A percentile compares a stretch with the other conserved stretches of the same genome.
Conservation (phyloP, 1,284 basidiomycete species). For the Ustilago loliicola region DNA sequence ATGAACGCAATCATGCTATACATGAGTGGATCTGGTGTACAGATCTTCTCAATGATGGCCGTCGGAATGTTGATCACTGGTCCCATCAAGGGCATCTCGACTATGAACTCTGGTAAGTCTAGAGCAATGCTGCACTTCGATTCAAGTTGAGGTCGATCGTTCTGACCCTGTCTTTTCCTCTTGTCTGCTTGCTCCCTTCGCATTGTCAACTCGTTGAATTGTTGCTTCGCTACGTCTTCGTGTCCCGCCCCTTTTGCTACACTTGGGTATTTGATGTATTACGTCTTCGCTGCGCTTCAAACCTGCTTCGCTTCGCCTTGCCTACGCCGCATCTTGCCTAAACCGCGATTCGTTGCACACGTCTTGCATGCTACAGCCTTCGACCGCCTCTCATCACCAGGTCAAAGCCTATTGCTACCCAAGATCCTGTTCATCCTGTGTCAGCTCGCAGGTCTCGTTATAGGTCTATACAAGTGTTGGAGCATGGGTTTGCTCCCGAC, state of each 20-base stretch:
- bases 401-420: constrained; percentile 59
- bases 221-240: too few species aligned
- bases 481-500: constrained; percentile 69
- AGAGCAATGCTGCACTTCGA: too few species aligned
- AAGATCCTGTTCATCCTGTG: constrained; percentile 61
- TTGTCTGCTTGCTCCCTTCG: too few species aligned
- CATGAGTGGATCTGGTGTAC: constrained; percentile 67
- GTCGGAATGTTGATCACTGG: constrained; percentile 67
- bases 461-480: constrained; percentile 69
- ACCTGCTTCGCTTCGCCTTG: too few species aligned
- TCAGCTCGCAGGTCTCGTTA: constrained; percentile 56
- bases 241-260: too few species aligned
- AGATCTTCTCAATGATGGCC: constrained; percentile 70
- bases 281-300: too few species aligned
- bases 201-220: too few species aligned
- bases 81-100: constrained; percentile 58
- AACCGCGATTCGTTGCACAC: too few species aligned
- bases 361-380: constrained; percentile 58
- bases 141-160: neutral
- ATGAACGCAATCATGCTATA: constrained; percentile 70
- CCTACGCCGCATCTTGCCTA: too few species aligned
- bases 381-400: constrained; percentile 54
- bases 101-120: constrained; percentile 28
- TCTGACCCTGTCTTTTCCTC: neutral
- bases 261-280: too few species aligned